A percentile compares a stretch with the other conserved stretches of the same genome.
Conservation (phyloP, 345 rosid species). For the Psidium guajava region DNA sequence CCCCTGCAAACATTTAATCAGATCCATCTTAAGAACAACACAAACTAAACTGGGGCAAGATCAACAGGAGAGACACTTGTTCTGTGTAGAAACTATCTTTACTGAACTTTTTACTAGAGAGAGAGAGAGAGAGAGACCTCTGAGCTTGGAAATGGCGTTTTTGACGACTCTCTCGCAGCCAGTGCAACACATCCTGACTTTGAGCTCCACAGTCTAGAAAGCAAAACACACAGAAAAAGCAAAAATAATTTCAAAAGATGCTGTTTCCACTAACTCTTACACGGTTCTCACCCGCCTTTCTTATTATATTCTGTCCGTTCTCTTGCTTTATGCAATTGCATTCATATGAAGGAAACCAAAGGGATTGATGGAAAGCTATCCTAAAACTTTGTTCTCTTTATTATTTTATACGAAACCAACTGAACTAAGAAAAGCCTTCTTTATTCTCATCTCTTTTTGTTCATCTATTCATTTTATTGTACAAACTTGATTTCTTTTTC, state of each 20-base stretch:
- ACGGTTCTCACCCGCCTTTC: not conserved
- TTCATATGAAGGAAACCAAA: slow-evolving; percentile 9
- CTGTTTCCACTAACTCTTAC: not conserved
- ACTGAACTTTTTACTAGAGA: not conserved
- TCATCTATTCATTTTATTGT: not conserved
- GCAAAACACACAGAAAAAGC: not conserved
- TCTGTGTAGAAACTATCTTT: not conserved
- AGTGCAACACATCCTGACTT: slow-evolving; percentile 90
- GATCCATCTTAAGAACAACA: not conserved
- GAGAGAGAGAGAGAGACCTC: slow-evolving; percentile 28
- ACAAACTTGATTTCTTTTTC: not conserved
- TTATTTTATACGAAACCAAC: not conserved
- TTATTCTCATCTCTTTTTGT: not conserved
- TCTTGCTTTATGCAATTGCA: not conserved
- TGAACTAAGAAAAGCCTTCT: not conserved
- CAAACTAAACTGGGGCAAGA: not conserved
- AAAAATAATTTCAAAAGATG: not conserved
- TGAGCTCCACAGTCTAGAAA: slow-evolving; percentile 80
- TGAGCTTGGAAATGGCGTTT: slow-evolving; percentile 73
- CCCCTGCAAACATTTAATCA: slow-evolving; percentile 17
- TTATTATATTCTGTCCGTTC: slow-evolving; percentile 17
- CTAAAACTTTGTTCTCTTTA: not conserved
- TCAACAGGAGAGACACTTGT: not conserved
- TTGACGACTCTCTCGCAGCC: slow-evolving; percentile 92
- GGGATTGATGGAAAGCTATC: slow-evolving; percentile 1